phyloP scores from a whole-genome alignment of 2,329 filamentous ascomycete genomes.

The Colletotrichum sp. region DNA sequence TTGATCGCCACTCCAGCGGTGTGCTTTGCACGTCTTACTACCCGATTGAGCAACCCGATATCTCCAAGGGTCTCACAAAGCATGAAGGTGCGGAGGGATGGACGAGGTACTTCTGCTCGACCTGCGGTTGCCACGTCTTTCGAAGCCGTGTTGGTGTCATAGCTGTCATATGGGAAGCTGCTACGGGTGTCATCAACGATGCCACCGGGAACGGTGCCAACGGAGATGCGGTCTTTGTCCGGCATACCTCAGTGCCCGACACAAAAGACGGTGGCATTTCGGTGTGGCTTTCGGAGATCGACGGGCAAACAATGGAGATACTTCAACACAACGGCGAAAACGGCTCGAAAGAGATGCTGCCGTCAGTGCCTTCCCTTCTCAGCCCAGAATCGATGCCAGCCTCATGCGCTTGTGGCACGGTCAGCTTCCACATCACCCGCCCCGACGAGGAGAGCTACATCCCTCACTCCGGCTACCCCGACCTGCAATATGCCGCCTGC shows the following conservation, averaged over 20 bases:
- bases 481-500: constrained; percentile 32
- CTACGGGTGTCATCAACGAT: constrained; percentile 38
- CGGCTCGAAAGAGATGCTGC: background rate
- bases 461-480: constrained; percentile 54
- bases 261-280: constrained; percentile 43
- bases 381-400: constrained; percentile 23
- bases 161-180: constrained; percentile 34
- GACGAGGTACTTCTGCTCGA: constrained; percentile 41
- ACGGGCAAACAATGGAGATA: background rate
- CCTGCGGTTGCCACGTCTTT: constrained; percentile 48
- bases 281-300: constrained; percentile 26
- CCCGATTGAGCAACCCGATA: constrained; percentile 25
- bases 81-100: background rate
- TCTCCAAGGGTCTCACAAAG: constrained; percentile 14
- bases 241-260: constrained; percentile 29
- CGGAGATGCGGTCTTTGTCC: background rate
- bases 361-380: background rate
- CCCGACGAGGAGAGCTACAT: constrained; percentile 52
- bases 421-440: constrained; percentile 61
- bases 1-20: constrained; percentile 36
- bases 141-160: constrained; percentile 19
- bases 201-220: background rate
- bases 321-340: background rate
- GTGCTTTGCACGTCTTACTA: constrained; percentile 43
- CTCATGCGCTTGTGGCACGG: constrained; percentile 31